Evolutionary conservation across 257 asterid genomes (phyloP).

Genomic region (Nicotiana paniculata): DNA sequence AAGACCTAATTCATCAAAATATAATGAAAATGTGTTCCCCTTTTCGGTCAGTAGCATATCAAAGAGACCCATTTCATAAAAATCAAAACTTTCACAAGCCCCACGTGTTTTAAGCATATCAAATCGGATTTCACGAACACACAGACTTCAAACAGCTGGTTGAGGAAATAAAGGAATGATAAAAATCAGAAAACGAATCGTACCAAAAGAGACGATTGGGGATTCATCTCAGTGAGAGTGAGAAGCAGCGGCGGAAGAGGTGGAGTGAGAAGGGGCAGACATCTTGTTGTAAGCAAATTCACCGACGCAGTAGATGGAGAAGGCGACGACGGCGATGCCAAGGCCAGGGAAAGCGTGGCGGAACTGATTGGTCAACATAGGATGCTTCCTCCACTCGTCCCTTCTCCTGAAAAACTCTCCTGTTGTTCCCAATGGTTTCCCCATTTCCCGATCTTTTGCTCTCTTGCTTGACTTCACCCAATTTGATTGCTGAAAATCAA

Average conservation of each 20-base stretch:
- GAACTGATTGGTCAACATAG: slow-evolving; percentile 76
- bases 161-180: background rate
- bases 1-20: background rate
- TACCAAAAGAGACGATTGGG: slow-evolving; percentile 1
- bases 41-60: background rate
- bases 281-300: slow-evolving; percentile 29
- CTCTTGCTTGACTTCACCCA: background rate
- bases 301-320: slow-evolving; percentile 58
- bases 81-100: background rate
- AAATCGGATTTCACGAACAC: background rate
- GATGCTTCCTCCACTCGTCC: slow-evolving; percentile 95
- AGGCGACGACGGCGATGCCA: slow-evolving; percentile 80
- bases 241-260: slow-evolving; percentile 40
- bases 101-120: background rate
- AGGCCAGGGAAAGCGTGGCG: slow-evolving; percentile 95
- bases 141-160: background rate
- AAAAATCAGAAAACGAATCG: background rate
- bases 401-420: slow-evolving; percentile 94
- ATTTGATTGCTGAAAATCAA: background rate
- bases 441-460: slow-evolving; percentile 12
- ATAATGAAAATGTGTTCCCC: background rate
- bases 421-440: slow-evolving; percentile 57
- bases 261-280: slow-evolving; percentile 66
- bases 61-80: background rate
- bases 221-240: slow-evolving; percentile 40